A percentile compares a stretch with the other conserved stretches of the same genome.
Conservation (phyloP, 2,329 filamentous ascomycete species). For the Trichoderma simmonsii region DNA sequence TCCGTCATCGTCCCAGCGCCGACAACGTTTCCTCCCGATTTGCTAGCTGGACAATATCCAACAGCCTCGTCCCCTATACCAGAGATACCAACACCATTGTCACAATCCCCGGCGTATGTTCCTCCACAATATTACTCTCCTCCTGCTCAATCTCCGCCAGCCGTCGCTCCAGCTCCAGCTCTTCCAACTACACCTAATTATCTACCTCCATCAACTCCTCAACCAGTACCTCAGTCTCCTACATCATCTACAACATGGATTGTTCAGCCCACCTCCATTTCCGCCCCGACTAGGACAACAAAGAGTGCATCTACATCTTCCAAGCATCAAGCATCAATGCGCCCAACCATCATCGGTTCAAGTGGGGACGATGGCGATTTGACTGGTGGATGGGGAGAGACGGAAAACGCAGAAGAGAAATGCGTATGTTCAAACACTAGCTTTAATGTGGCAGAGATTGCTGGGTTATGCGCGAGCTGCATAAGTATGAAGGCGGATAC, state of each 20-base stretch:
- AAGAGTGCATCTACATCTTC: neutral
- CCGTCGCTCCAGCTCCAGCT: neutral
- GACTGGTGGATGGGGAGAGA: slow-evolving; percentile 15
- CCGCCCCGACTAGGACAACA: neutral
- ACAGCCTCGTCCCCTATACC: neutral
- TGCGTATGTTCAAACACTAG: slow-evolving; percentile 40
- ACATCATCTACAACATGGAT: neutral
- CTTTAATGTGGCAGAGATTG: slow-evolving; percentile 39
- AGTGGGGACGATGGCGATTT: slow-evolving; percentile 1
- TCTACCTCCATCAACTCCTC: neutral
- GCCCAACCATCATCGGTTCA: neutral
- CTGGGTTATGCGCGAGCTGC: slow-evolving; percentile 39
- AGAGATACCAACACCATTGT: neutral
- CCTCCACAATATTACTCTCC: neutral
- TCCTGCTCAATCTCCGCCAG: neutral
- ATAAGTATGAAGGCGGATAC: slow-evolving; percentile 32
- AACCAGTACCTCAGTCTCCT: neutral
- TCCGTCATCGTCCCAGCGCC: slow-evolving; percentile 32
- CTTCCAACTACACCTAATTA: neutral
- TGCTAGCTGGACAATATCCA: neutral
- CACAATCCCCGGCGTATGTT: neutral
- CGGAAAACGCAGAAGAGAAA: slow-evolving; percentile 29
- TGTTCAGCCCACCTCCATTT: neutral
- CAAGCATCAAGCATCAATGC: neutral
- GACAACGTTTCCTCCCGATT: slow-evolving; percentile 29